Conservation (phyloP, 352 stramenopile genomes). For the Phytophthora cactorum region DNA sequence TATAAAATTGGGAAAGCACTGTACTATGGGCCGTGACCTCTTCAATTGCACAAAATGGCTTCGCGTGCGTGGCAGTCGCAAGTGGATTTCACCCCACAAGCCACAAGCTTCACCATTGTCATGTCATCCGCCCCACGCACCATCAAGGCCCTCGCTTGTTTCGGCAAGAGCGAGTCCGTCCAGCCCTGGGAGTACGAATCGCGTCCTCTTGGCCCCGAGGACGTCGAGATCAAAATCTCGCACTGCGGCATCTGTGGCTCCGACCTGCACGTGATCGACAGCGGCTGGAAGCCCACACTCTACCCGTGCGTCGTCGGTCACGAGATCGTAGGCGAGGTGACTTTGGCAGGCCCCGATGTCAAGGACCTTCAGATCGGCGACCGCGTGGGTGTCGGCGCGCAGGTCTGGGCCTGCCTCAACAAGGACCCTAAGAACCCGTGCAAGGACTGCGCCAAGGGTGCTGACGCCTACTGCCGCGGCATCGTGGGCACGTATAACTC, state of each 20-base stretch:
- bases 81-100: background rate
- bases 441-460: constrained; percentile 1
- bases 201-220: constrained; percentile 10
- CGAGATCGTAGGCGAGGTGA: constrained; percentile 2
- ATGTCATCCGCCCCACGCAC: background rate
- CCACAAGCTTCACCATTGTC: background rate
- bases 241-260: constrained; percentile 25
- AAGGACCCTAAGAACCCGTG: constrained; percentile 1
- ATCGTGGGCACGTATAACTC: constrained; percentile 57
- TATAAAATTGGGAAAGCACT: too few species aligned
- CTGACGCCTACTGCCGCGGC: constrained; percentile 1
- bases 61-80: background rate
- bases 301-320: constrained; percentile 1
- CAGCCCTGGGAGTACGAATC: constrained; percentile 4
- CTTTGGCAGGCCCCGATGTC: background rate
- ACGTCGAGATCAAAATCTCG: constrained; percentile 29
- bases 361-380: background rate
- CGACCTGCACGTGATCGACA: constrained; percentile 21
- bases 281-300: constrained; percentile 1
- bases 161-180: constrained; percentile 9
- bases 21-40: too few species aligned
- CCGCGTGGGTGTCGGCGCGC: background rate
- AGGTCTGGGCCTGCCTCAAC: constrained; percentile 4
- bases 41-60: too few species aligned
- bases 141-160: background rate